A percentile compares a stretch with the other conserved stretches of the same genome.
phyloP scores from a whole-genome alignment of 2,329 filamentous ascomycete genomes.

The Fusarium incarnatum region DNA sequence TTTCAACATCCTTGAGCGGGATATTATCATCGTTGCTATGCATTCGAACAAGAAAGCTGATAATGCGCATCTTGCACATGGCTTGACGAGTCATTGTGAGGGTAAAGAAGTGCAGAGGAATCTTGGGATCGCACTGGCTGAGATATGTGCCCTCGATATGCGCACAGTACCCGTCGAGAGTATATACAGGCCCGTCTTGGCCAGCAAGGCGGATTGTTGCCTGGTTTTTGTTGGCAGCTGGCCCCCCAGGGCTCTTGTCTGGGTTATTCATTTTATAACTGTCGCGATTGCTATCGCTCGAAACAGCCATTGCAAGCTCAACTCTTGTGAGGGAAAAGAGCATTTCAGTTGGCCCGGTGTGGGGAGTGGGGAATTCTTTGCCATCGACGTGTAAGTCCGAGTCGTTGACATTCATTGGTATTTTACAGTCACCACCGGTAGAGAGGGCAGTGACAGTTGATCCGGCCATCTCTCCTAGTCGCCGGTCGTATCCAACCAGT shows the following conservation, averaged over 20 bases:
- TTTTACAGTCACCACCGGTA: slow-evolving; percentile 64
- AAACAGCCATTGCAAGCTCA: slow-evolving; percentile 67
- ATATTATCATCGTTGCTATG: slow-evolving; percentile 53
- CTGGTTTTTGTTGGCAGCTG: slow-evolving; percentile 41
- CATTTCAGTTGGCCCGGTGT: slow-evolving; percentile 68
- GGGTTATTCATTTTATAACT: slow-evolving; percentile 47
- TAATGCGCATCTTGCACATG: slow-evolving; percentile 67
- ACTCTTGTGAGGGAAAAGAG: slow-evolving; percentile 68
- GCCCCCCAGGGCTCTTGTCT: slow-evolving; percentile 44
- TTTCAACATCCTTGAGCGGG: slow-evolving; percentile 59
- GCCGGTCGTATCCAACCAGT: slow-evolving; percentile 74
- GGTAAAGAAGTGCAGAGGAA: slow-evolving; percentile 70
- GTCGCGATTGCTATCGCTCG: slow-evolving; percentile 59
- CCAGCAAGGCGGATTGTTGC: slow-evolving; percentile 61
- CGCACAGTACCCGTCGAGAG: slow-evolving; percentile 64
- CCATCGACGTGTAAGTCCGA: slow-evolving; percentile 68
- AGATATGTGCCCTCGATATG: slow-evolving; percentile 69
- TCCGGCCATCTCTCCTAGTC: slow-evolving; percentile 74
- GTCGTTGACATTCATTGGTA: slow-evolving; percentile 72
- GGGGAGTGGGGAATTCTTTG: slow-evolving; percentile 63
- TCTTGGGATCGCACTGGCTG: slow-evolving; percentile 66
- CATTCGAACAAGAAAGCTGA: slow-evolving; percentile 64
- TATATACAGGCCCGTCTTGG: slow-evolving; percentile 61
- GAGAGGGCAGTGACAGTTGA: slow-evolving; percentile 68
- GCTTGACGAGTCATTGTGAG: slow-evolving; percentile 67